Base-by-base conservation (phyloP, 306 rosid species). In the Dryas alaskensis region DNA sequence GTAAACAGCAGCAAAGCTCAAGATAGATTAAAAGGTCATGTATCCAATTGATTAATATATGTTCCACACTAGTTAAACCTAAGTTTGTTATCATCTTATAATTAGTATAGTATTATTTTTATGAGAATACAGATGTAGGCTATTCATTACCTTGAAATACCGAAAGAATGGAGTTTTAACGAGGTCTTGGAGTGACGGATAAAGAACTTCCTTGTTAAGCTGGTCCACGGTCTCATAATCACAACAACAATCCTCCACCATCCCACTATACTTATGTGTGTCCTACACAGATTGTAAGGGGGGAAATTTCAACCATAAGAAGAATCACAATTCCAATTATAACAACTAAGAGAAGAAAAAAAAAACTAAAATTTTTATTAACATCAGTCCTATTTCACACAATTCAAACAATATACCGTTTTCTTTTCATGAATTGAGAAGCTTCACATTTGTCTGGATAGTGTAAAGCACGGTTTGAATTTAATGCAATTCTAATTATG, bases 181-280 rank as follows among this genome's bases (percentile, higher is more conserved):
- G 31, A 85, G 84, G 51, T 85, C 88, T 69, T 85, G 88, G 17
- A 85, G 88, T 22, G 77, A 79, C 5, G 86, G 88, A 66, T 85
- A 45, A 11, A 85, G 70, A 55, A 81, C 86, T 46, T 81, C 85
- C 78, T 72, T 70, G 76, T 85, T 85, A 43, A 85, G 73, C 65
- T 53, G 83, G 78, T 85, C 84, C 60, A 79, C 88, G 3, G 88
- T 85, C 63, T 81, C 88, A 27, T 85, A 85, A 53, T 79, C 88
- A 78, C 88, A 85, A 81, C 88, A 85, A 73, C 86, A 85, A 75
- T 81, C 88, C 75, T 85, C 88, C 76, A 85, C 83, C 1, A 81
- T 76, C 54, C 88, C 88, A 22, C 85, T 85, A 57, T 68, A 85
- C 72, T 78, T 81, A 1, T 50, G 61, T 12, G 60, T 51, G 65